Evolutionary conservation across 306 rosid species (phyloP), one percentile per base, ranked within the genome.

Genomic region (Biancaea sappan): DNA sequence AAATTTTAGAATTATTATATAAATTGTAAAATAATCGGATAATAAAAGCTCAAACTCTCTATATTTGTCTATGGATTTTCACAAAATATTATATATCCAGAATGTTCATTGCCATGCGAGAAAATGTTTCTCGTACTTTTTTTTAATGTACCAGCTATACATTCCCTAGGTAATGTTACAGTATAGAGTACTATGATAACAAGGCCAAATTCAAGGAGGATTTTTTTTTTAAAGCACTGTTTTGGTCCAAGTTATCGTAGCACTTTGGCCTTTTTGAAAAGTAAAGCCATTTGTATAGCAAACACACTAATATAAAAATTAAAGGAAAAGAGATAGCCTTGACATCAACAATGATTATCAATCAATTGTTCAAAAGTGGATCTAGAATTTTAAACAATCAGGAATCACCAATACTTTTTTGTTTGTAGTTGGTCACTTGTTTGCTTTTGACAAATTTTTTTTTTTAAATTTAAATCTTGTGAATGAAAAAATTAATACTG

Each of bases 221-320:
- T 67, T 50, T 66, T 56, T n/a, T 37, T 57, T 1, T 52, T 15
- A 51, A 41, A 51, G 26, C 67, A 78, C 31, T 69, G 40, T 72
- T 75, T 57, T 57, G 69, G 68, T 48, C 66, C 47, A 47, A 67
- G 52, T 66, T 69, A 66, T 70, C 74, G 50, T 24, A 50, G 34
- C 54, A 8, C 73, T 75, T 74, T 71, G 38, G 70, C 43, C 77
- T 84, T 81, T 81, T 50, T 43, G 26, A 18, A 81, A 81, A 70
- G 81, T 8, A 50, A 71, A 64, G n/a, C 51, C 78, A 77, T 66
- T 77, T 21, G 48, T 51, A 18, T 41, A 34, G 54, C 47, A 61
- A 24, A 74, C 60, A 38, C 34, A 3, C 0, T 10, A 6, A 31
- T 31, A 5, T 31, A 2, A 31, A 31, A 31, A 31, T 31, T n/a